Base-by-base conservation (phyloP, 2,329 filamentous ascomycete genomes). In the Lachnellula cervina region DNA sequence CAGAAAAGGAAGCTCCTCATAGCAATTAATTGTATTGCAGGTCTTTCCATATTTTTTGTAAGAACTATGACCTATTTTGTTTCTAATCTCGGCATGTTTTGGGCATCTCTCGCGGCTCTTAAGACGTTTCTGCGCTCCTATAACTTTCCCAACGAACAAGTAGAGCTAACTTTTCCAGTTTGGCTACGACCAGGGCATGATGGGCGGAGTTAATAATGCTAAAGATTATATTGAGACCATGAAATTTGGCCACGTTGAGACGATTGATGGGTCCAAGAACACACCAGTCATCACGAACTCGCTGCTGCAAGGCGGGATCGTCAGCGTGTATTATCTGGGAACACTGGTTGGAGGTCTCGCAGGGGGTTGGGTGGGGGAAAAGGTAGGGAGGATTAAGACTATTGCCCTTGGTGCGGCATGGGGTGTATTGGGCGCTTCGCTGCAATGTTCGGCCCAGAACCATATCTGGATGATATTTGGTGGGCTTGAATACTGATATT, bases 391-490 rank as follows among this genome's bases (percentile, higher is more conserved):
- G 52, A 82, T 87, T 60, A 80, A 76, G 64, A 83, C 84, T 0
- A 87, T 88, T 64, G 83, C 78, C 2, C 64, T 81, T 0, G 84
- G 82, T 11, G 73, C 80, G 23, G 64, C 76, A 2, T 86, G 80
- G 81, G 80, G 77, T 2, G 75, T 83, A 13, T 52, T 84, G 16
- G 86, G 86, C 1, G 87, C 86, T 0, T 71, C 74, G 16, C 69
- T 90, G 59, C 87, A 90, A 68, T 81, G 79, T 59, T 82, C 82
- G 0, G 83, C 87, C 0, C 78, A 82, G 71, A 88, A 87, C 61
- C 74, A 80, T 44, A 73, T 78, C 28, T 88, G 85, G 86, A 89
- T 89, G 85, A 84, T 87, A 58, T 84, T 80, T 64, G 77, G 78
- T 81, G 70, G 66, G 79, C 67, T 4, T 1, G 16, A 6, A 16